phyloP scores from a whole-genome alignment of 2,329 filamentous ascomycete species.

The Albifimbria verrucaria region DNA sequence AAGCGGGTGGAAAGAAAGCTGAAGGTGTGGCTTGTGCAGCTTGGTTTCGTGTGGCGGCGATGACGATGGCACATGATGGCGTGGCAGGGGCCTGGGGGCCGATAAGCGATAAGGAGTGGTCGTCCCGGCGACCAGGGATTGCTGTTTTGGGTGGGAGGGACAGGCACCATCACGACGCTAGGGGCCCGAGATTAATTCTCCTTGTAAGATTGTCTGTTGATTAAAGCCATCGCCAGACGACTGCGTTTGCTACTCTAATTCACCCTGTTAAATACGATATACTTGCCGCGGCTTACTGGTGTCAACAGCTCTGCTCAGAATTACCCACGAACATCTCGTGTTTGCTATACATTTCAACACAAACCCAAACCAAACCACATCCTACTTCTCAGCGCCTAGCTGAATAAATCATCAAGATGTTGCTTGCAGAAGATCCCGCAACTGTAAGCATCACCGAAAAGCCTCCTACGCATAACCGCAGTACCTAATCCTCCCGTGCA shows the following conservation, averaged over 20 bases:
- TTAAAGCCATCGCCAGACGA: too few species aligned
- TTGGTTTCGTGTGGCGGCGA: slow-evolving; percentile 1
- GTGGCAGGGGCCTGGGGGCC: neutral
- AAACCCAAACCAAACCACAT: neutral
- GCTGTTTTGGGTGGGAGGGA: slow-evolving; percentile 4
- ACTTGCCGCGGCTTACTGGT: too few species aligned
- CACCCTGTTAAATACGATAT: too few species aligned
- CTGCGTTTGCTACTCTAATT: too few species aligned
- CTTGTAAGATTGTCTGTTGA: too few species aligned
- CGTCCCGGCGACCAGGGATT: slow-evolving; percentile 24
- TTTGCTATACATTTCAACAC: too few species aligned
- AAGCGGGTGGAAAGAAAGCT: slow-evolving; percentile 11
- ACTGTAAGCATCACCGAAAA: slow-evolving; percentile 59
- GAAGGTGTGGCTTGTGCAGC: slow-evolving; percentile 1
- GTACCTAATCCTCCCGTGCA: slow-evolving; percentile 2
- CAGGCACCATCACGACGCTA: too few species aligned
- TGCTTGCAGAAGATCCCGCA: slow-evolving; percentile 91
- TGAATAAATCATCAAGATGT: slow-evolving; percentile 56
- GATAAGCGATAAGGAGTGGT: slow-evolving; percentile 20
- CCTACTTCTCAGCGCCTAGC: neutral
- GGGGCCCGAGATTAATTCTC: too few species aligned
- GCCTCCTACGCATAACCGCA: neutral
- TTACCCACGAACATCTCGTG: too few species aligned
- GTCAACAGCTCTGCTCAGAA: too few species aligned
- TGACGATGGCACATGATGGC: neutral